phyloP scores from a whole-genome alignment of 169 alveolate genomes.

The Eimeria praecox region DNA sequence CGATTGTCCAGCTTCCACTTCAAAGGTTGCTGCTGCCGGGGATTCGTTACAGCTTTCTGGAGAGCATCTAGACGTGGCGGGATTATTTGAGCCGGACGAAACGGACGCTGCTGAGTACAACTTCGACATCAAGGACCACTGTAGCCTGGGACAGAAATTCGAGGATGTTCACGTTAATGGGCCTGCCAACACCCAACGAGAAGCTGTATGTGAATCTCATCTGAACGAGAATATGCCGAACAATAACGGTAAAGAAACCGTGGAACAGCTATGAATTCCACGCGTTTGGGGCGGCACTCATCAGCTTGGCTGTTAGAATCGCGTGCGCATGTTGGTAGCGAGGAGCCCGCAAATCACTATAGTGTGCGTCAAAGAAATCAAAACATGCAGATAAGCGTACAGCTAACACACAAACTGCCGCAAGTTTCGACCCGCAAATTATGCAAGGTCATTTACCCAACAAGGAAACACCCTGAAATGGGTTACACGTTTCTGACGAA shows the following conservation, averaged over 20 bases:
- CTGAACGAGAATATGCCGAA: conserved; percentile 20
- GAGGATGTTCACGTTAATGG: neutral
- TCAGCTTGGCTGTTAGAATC: neutral
- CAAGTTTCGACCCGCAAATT: neutral
- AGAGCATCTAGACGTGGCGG: conserved; percentile 60
- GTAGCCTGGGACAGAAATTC: neutral
- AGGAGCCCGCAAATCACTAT: neutral
- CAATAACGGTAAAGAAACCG: neutral
- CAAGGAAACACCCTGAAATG: neutral
- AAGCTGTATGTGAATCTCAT: neutral
- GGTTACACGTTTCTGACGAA: neutral
- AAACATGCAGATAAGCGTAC: neutral
- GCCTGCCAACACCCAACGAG: neutral
- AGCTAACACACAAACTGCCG: neutral
- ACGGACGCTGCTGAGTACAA: conserved; percentile 29
- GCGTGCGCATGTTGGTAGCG: neutral
- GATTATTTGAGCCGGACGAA: conserved; percentile 46
- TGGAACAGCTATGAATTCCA: neutral
- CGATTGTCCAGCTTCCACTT: conserved; percentile 29
- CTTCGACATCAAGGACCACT: conserved; percentile 32
- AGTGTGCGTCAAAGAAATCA: neutral
- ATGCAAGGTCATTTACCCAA: neutral
- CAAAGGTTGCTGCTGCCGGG: conserved; percentile 6
- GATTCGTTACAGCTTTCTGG: conserved; percentile 6
- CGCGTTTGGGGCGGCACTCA: neutral